Percentiles rank a stretch among this genome's conserved stretches.
These are phyloP conservation scores for Verticillium tricorpus DNA, from an alignment of 2,329 filamentous ascomycete species.

Conservation along the genomic window DNA sequence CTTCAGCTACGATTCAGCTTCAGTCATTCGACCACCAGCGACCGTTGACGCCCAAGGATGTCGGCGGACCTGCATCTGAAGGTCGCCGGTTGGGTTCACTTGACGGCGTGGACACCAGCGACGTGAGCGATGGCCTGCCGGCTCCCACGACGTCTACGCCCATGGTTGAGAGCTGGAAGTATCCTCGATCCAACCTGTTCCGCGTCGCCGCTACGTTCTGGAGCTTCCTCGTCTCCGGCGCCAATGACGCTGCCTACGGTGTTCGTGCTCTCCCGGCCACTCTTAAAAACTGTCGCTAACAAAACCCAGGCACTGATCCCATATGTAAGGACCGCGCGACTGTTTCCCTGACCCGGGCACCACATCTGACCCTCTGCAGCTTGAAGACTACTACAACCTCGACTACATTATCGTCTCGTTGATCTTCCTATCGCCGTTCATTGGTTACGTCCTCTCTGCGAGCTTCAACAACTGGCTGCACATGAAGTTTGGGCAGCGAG, in stretches of 20 bases:
- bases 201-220: slow-evolving; percentile 51
- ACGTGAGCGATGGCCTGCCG: slow-evolving; percentile 4
- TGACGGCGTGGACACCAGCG: background rate
- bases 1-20: slow-evolving; percentile 6
- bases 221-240: slow-evolving; percentile 53
- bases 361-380: slow-evolving; percentile 8
- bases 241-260: slow-evolving; percentile 55
- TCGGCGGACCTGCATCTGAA: slow-evolving; percentile 3
- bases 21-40: slow-evolving; percentile 1
- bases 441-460: slow-evolving; percentile 59
- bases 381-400: slow-evolving; percentile 51
- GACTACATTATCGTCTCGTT: slow-evolving; percentile 60
- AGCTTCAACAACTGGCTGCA: slow-evolving; percentile 52
- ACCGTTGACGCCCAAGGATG: background rate
- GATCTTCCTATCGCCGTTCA: slow-evolving; percentile 61
- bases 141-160: slow-evolving; percentile 4
- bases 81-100: slow-evolving; percentile 6
- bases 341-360: background rate
- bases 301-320: slow-evolving; percentile 40
- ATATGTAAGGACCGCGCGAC: slow-evolving; percentile 31
- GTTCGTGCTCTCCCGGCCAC: slow-evolving; percentile 30
- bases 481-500: slow-evolving; percentile 37
- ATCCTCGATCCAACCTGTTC: slow-evolving; percentile 41
- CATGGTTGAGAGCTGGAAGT: slow-evolving; percentile 40
- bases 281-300: background rate